phyloP scores from a whole-genome alignment of 2,329 filamentous ascomycete species.

The Zopfia rhizophila region DNA sequence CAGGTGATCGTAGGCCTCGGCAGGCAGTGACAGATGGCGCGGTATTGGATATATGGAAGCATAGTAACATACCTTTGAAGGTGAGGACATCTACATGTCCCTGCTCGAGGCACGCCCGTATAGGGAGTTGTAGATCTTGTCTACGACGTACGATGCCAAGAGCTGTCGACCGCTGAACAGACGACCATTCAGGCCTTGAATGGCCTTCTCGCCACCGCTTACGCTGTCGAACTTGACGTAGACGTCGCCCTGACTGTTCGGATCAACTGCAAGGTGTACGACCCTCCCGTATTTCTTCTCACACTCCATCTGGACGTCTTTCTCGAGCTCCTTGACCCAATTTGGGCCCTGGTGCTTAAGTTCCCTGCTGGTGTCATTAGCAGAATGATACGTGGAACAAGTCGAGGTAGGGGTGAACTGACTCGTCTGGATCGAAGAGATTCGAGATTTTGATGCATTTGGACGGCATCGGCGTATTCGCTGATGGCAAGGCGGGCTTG shows the following conservation, averaged over 20 bases:
- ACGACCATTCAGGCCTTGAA: slow-evolving; percentile 96
- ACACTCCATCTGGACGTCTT: slow-evolving; percentile 92
- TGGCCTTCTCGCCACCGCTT: slow-evolving; percentile 94
- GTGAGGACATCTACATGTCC: too few relatives aligned
- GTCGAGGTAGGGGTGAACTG: slow-evolving; percentile 57
- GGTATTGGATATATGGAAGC: too few relatives aligned
- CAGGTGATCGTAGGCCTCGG: too few relatives aligned
- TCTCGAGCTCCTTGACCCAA: slow-evolving; percentile 94
- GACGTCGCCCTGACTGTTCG: slow-evolving; percentile 93
- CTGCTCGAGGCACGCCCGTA: slow-evolving; percentile 55
- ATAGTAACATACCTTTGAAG: too few relatives aligned
- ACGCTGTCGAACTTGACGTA: slow-evolving; percentile 99
- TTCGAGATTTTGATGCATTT: slow-evolving; percentile 95
- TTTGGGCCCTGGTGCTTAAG: slow-evolving; percentile 33
- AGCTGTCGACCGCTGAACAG: slow-evolving; percentile 95
- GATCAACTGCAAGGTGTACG: slow-evolving; percentile 94
- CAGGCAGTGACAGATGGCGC: too few relatives aligned
- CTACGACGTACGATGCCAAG: slow-evolving; percentile 93
- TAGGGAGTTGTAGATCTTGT: slow-evolving; percentile 97
- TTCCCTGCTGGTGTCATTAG: slow-evolving; percentile 39
- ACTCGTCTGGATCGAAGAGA: slow-evolving; percentile 94
- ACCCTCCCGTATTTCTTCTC: slow-evolving; percentile 96
- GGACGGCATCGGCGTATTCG: slow-evolving; percentile 83
- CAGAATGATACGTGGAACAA: slow-evolving; percentile 1
- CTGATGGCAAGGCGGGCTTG: slow-evolving; percentile 81